These are phyloP conservation scores for Ophiosphaerella korrae DNA, from an alignment of 2,329 filamentous ascomycete species.

Conservation along the genomic window DNA sequence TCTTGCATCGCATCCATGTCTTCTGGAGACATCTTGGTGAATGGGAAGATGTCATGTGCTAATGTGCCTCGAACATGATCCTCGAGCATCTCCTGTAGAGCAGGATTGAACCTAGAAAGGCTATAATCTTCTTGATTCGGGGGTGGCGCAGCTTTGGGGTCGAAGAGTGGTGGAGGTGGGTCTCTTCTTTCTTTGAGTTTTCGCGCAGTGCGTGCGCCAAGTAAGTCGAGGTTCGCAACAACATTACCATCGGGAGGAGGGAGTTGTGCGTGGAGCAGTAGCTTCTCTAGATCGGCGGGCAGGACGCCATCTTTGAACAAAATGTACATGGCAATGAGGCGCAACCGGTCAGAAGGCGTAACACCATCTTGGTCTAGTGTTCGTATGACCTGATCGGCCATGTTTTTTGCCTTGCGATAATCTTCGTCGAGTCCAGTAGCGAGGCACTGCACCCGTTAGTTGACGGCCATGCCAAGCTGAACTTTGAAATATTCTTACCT, in stretches of 20 bases:
- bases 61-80: conserved; percentile 56
- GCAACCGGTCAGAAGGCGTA: conserved; percentile 73
- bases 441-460: conserved; percentile 60
- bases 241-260: conserved; percentile 74
- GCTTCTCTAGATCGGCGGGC: conserved; percentile 78
- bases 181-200: conserved; percentile 79
- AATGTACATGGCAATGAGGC: conserved; percentile 83
- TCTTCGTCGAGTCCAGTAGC: conserved; percentile 94
- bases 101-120: conserved; percentile 85
- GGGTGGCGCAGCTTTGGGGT: conserved; percentile 62
- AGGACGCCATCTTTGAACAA: conserved; percentile 87
- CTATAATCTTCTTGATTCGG: conserved; percentile 73
- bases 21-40: conserved; percentile 63
- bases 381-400: conserved; percentile 82
- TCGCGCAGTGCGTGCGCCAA: conserved; percentile 75
- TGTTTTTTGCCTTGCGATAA: conserved; percentile 84
- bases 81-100: conserved; percentile 82
- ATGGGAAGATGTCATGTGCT: conserved; percentile 53
- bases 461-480: background rate
- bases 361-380: conserved; percentile 86
- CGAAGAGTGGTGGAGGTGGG: conserved; percentile 71
- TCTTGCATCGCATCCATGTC: conserved; percentile 62
- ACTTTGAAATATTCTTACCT: conserved; percentile 61
- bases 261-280: conserved; percentile 81
- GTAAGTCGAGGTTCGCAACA: conserved; percentile 76